A percentile compares a stretch with the other conserved stretches of the same genome.
phyloP scores from a whole-genome alignment of 345 rosid species.

The Gossypium arboreum region DNA sequence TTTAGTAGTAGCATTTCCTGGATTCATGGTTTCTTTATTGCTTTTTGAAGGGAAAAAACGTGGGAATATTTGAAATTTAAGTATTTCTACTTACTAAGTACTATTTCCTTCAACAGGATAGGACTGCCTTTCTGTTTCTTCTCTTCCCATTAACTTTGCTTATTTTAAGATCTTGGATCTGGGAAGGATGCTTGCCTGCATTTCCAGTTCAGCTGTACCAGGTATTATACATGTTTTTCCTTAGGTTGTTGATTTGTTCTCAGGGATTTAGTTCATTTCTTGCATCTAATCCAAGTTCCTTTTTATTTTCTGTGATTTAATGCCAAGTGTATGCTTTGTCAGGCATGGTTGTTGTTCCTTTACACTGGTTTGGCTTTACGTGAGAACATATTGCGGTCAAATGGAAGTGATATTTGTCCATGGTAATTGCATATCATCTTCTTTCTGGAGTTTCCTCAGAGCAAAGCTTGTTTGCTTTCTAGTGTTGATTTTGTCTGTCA shows the following conservation, averaged over 20 bases:
- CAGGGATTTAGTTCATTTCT: not conserved
- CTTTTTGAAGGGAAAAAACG: not conserved
- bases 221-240: slow-evolving; percentile 30
- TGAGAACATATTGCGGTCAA: slow-evolving; percentile 84
- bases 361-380: slow-evolving; percentile 94
- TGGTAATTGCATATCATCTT: slow-evolving; percentile 46
- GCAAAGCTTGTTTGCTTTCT: slow-evolving; percentile 1
- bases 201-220: slow-evolving; percentile 94
- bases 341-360: slow-evolving; percentile 94
- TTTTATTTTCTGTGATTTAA: not conserved
- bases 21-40: not conserved
- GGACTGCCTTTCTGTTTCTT: slow-evolving; percentile 90
- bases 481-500: not conserved
- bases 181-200: slow-evolving; percentile 91
- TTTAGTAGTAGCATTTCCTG: not conserved
- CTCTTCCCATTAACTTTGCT: slow-evolving; percentile 79
- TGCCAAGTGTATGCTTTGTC: slow-evolving; percentile 13
- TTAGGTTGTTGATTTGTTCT: not conserved
- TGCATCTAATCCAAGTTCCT: not conserved
- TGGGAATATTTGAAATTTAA: not conserved
- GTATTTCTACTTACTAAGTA: not conserved
- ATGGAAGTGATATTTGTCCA: slow-evolving; percentile 97
- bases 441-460: not conserved
- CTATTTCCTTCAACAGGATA: slow-evolving; percentile 61
- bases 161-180: slow-evolving; percentile 65